Conservation (phyloP, 371 early-diverging fungal species). For the Umbelopsis sp. region DNA sequence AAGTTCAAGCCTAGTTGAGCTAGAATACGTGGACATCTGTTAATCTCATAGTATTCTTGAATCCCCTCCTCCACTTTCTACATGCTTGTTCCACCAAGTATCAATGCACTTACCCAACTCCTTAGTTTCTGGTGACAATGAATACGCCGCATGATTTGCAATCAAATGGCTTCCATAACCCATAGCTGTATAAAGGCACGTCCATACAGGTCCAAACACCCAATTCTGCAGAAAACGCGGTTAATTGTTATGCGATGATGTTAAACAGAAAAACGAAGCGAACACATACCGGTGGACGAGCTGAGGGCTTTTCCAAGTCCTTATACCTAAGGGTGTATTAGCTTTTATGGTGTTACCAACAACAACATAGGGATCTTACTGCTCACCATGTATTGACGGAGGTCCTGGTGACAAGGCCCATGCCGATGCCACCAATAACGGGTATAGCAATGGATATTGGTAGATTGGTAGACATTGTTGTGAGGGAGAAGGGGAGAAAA, state of each 20-base stretch:
- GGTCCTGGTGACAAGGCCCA: not conserved
- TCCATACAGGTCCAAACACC: slow-evolving; percentile 6
- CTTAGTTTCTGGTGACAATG: not conserved
- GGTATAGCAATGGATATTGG: not conserved
- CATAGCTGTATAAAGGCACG: not conserved
- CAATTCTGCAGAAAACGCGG: not conserved
- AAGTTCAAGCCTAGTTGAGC: slow-evolving; percentile 1
- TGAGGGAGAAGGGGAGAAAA: too few species aligned
- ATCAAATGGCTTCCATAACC: slow-evolving; percentile 1
- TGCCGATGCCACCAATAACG: not conserved
- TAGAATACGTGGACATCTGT: not conserved
- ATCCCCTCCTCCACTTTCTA: too few species aligned
- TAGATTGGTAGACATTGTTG: slow-evolving; percentile 1
- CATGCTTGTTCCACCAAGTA: not conserved
- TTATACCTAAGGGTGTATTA: not conserved
- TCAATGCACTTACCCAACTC: not conserved
- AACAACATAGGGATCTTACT: not conserved
- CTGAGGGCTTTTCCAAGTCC: not conserved
- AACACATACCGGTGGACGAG: not conserved
- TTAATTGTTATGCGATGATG: not conserved
- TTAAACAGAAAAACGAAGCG: not conserved
- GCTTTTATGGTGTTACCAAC: not conserved
- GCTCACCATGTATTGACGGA: slow-evolving; percentile 7
- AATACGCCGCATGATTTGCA: not conserved
- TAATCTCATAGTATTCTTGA: not conserved